Conservation (phyloP, 2,329 filamentous ascomycete genomes). For the Apiospora kogelbergensis region DNA sequence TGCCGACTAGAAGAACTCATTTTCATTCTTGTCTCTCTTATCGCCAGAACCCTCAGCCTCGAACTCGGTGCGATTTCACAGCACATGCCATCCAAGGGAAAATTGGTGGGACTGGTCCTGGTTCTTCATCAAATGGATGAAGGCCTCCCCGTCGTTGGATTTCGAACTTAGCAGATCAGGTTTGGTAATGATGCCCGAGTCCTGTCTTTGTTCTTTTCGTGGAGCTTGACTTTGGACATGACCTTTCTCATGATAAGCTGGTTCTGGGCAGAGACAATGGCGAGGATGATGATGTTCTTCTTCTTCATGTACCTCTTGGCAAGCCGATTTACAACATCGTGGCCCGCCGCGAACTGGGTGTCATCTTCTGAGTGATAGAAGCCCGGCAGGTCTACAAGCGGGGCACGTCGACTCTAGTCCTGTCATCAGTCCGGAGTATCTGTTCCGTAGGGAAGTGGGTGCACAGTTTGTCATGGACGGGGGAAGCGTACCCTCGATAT, state of each 20-base stretch:
- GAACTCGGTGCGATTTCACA: conserved; percentile 44
- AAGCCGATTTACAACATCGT: conserved; percentile 40
- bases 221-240: conserved; percentile 40
- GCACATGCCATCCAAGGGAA: conserved; percentile 50
- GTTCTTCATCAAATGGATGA: conserved; percentile 36
- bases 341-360: conserved; percentile 32
- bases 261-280: conserved; percentile 53
- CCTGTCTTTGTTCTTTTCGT: conserved; percentile 32
- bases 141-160: conserved; percentile 38
- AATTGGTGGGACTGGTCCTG: conserved; percentile 45
- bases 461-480: too few species aligned
- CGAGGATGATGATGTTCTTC: conserved; percentile 56
- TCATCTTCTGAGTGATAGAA: conserved; percentile 45
- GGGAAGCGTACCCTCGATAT: too few species aligned
- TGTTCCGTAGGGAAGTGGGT: too few species aligned
- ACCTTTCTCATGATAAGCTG: conserved; percentile 59
- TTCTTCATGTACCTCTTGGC: conserved; percentile 55
- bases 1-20: conserved; percentile 28
- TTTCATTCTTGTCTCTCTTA: conserved; percentile 32
- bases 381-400: conserved; percentile 58
- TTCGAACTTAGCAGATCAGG: conserved; percentile 34
- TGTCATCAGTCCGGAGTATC: too few species aligned
- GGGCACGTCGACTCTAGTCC: conserved; percentile 23
- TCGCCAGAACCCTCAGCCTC: conserved; percentile 22
- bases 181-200: conserved; percentile 49